Evolutionary conservation across 2,329 filamentous ascomycete species (phyloP), one percentile per base, ranked within the genome.

Genomic region (Microdochium trichocladiopsis): DNA sequence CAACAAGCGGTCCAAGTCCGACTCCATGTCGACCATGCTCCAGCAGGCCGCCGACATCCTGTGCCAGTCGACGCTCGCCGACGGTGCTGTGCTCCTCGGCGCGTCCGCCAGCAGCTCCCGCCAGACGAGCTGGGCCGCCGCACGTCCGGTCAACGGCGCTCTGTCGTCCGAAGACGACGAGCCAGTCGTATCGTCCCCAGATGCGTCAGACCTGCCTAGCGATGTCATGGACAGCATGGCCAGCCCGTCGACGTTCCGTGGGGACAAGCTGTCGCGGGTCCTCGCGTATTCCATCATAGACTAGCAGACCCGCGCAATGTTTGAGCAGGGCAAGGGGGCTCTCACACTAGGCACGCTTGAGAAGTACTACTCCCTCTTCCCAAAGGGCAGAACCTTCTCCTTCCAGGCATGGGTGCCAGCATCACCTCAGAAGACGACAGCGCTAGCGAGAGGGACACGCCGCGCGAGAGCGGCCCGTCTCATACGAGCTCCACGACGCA

Each of bases 351-450:
- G 60, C 1, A 65, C 62, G 0, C 58, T 67, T 0, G 63, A 67
- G 14, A 65, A 55, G 48, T 67, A 67, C 18, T 66, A 63, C 14
- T 45, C 62, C 9, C 53, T 60, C 6, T 68, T 64, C 23, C 65
- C 65, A 8, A 31, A 31, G 33, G 65, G 65, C 6, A 67, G 63
- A 21, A 53, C 59, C 0, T 63, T 66, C 24, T 65, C 62, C 2
- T 67, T 67, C 28, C 62, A 2, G 58, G 60, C 11, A 57, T 66
- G 16, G 65, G 65, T 0, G 50, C 52, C 1, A 63, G 61, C 0
- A 49, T 66, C 12, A 64, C 64, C 2, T 67, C 65, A 1, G 65
- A 63, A 28, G 65, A 67, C 16, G 64, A 67, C 8, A 65, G 51
- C 45, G 58, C 63, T 0, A 66, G 62, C 24, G 63, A 66, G 4